These are phyloP conservation scores for Coemansia interrupta DNA, from an alignment of 192 early-diverging fungal genomes.

Conservation along the genomic window DNA sequence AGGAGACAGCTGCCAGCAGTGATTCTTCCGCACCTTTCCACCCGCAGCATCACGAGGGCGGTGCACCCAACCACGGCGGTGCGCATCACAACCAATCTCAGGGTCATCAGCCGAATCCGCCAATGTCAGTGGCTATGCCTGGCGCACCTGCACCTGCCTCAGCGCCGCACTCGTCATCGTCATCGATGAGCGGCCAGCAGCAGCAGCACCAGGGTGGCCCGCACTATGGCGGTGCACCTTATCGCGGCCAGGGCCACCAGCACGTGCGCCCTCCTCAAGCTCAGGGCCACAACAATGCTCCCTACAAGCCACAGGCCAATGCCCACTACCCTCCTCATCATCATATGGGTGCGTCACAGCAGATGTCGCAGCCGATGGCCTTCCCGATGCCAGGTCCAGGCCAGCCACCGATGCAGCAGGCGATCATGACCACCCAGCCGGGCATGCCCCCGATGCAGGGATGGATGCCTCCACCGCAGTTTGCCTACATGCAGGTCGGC, in stretches of 20 bases:
- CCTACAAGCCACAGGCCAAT: conserved; percentile 45
- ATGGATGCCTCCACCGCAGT: conserved; percentile 47
- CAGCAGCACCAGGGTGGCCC: conserved; percentile 19
- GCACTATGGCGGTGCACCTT: conserved; percentile 34
- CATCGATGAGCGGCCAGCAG: conserved; percentile 14
- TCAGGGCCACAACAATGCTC: conserved; percentile 26
- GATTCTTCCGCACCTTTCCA: conserved; percentile 7
- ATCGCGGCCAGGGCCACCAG: conserved; percentile 36
- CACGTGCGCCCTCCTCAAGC: conserved; percentile 45
- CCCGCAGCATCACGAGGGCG: conserved; percentile 2
- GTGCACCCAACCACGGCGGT: background rate
- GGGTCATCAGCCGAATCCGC: conserved; percentile 3
- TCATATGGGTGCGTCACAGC: conserved; percentile 36
- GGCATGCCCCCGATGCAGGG: conserved; percentile 49
- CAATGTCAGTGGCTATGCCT: conserved; percentile 18
- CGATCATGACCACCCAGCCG: conserved; percentile 49
- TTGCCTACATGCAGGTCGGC: conserved; percentile 43
- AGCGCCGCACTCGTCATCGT: conserved; percentile 8
- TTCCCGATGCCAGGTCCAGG: conserved; percentile 39
- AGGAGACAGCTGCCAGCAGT: conserved; percentile 10
- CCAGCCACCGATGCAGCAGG: conserved; percentile 42
- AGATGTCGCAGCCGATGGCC: conserved; percentile 43
- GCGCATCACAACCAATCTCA: background rate
- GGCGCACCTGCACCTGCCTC: conserved; percentile 15
- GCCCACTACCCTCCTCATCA: conserved; percentile 42